phyloP scores from a whole-genome alignment of 331 rosid species.

The Ulmus americana region DNA sequence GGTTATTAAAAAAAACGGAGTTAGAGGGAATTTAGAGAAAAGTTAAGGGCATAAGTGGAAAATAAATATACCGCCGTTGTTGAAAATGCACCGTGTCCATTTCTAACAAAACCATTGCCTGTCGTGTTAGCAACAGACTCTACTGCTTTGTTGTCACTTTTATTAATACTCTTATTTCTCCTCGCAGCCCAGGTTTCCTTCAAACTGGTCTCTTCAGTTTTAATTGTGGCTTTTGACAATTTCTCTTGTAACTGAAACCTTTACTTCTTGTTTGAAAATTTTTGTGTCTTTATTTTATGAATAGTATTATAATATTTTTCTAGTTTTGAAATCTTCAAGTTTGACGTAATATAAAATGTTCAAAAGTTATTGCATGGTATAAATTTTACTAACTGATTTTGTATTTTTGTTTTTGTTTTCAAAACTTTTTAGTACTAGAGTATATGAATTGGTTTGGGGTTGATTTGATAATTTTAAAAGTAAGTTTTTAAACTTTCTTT shows the following conservation, averaged over 20 bases:
- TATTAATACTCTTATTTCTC: neutral
- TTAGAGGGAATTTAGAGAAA: neutral
- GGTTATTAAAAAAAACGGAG: neutral
- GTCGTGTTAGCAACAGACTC: conserved; percentile 9
- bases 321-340: no score
- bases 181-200: neutral
- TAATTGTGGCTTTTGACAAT: conserved; percentile 11
- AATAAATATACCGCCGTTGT: conserved; percentile 22
- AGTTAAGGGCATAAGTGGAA: neutral
- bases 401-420: no score
- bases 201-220: conserved; percentile 10
- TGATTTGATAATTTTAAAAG: no score
- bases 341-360: no score
- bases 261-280: conserved; percentile 1
- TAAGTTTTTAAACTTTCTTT: no score
- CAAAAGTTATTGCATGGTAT: no score
- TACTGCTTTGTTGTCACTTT: conserved; percentile 20
- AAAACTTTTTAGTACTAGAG: no score
- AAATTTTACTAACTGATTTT: no score
- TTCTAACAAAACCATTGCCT: conserved; percentile 18
- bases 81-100: conserved; percentile 14
- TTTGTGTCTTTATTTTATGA: neutral
- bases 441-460: no score
- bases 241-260: conserved; percentile 12
- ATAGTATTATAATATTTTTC: neutral